Percentiles rank a stretch among this genome's conserved stretches.
Evolutionary conservation across 768 basidiomycete species (phyloP).

Genomic region (Xerocomus brunneocitrinus): DNA sequence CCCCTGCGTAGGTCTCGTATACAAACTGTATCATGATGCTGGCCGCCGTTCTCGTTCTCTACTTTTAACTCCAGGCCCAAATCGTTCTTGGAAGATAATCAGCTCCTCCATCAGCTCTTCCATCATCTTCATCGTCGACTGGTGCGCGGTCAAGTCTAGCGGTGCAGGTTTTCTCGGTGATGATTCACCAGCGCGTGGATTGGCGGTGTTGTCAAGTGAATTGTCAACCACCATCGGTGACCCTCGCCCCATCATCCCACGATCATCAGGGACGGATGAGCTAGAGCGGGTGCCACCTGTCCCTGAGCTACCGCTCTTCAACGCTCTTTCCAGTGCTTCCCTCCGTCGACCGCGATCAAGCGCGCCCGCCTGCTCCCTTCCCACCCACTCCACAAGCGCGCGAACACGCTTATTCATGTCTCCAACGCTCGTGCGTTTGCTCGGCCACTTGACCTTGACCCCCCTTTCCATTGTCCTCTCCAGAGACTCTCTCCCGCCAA

Average conservation of each 20-base stretch:
- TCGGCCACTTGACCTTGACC: slow-evolving; percentile 89
- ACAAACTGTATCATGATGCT: slow-evolving; percentile 26
- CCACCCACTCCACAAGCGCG: slow-evolving; percentile 91
- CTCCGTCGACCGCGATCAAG: slow-evolving; percentile 65
- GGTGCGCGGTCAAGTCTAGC: slow-evolving; percentile 15
- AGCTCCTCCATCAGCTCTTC: slow-evolving; percentile 89
- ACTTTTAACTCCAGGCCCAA: slow-evolving; percentile 54
- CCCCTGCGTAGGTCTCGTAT: not conserved
- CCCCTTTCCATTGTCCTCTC: slow-evolving; percentile 68
- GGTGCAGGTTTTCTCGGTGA: slow-evolving; percentile 3
- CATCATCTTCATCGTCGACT: slow-evolving; percentile 74
- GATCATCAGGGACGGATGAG: slow-evolving; percentile 11
- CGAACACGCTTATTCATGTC: slow-evolving; percentile 97
- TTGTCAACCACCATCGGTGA: slow-evolving; percentile 35
- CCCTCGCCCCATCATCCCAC: slow-evolving; percentile 12
- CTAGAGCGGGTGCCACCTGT: slow-evolving; percentile 5
- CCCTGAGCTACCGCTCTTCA: slow-evolving; percentile 26
- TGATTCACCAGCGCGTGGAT: slow-evolving; percentile 14
- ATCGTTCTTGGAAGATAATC: slow-evolving; percentile 83
- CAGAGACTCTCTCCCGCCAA: slow-evolving; percentile 46
- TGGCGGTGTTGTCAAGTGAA: slow-evolving; percentile 8
- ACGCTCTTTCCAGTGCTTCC: slow-evolving; percentile 59
- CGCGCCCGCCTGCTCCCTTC: slow-evolving; percentile 75
- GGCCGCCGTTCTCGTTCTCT: slow-evolving; percentile 52
- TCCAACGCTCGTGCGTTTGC: slow-evolving; percentile 90